Conservation (phyloP, 805 yeast species). For the Pichia occidentalis region DNA sequence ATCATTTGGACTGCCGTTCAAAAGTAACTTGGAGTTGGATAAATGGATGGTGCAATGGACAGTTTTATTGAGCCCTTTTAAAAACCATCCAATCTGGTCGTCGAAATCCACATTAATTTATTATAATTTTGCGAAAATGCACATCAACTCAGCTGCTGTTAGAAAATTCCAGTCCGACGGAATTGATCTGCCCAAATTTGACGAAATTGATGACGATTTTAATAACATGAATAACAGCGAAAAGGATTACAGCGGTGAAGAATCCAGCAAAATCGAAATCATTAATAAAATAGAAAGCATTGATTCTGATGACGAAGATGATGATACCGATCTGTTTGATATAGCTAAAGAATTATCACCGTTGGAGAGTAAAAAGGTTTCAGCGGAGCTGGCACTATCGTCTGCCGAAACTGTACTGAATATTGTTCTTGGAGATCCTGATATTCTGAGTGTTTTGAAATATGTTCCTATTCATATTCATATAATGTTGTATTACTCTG, state of each 20-base stretch:
- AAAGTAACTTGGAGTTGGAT: slow-evolving; percentile 58
- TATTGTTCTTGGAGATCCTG: slow-evolving; percentile 51
- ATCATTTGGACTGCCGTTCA: slow-evolving; percentile 61
- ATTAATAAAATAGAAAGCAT: no score
- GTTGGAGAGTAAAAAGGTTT: slow-evolving; percentile 23
- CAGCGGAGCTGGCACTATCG: slow-evolving; percentile 45
- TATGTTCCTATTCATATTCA: slow-evolving; percentile 71
- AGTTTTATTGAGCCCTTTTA: slow-evolving; percentile 54
- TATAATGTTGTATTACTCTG: slow-evolving; percentile 64
- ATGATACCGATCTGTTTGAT: slow-evolving; percentile 11
- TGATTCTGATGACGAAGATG: slow-evolving; percentile 17
- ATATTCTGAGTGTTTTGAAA: slow-evolving; percentile 47
- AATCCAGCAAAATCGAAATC: no score
- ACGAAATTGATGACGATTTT: slow-evolving; percentile 17
- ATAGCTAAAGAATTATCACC: slow-evolving; percentile 22
- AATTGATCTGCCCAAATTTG: slow-evolving; percentile 22
- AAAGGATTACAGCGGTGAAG: no score
- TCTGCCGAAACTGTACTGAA: slow-evolving; percentile 61
- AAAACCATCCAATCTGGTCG: slow-evolving; percentile 51
- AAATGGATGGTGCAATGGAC: slow-evolving; percentile 83
- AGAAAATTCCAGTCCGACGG: slow-evolving; percentile 35
- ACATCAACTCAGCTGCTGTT: slow-evolving; percentile 49
- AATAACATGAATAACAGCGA: no score
- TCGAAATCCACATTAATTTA: slow-evolving; percentile 63
- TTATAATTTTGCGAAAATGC: slow-evolving; percentile 71